Evolutionary conservation across 345 rosid species (phyloP), one percentile per base, ranked within the genome.

Genomic region (Crucihimalaya himalaica): DNA sequence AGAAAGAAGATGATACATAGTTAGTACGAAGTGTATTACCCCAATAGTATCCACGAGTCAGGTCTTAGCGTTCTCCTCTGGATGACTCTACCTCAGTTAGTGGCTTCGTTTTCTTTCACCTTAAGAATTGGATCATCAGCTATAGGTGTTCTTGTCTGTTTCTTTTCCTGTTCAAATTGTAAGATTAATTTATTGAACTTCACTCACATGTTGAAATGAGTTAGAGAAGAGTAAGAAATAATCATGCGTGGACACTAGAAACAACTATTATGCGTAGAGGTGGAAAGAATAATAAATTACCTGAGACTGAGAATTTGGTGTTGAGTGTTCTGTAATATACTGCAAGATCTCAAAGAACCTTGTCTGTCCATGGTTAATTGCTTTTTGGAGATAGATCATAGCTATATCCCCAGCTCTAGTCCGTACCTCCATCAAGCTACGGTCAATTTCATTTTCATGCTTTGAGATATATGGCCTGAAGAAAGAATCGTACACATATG

Each of bases 371-470:
- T 84, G 82, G 64, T 68, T 71, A 13, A 81, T 72, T 39, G 84
- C 92, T 58, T 74, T 84, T 63, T 85, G 81, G 78, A 89, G 77
- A 64, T 76, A 59, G 7, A 76, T 21, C 67, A 78, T 63, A 29
- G 78, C 81, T 32, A 83, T 76, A 37, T 83, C 83, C 34, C 81
- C 82, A 14, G 83, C 89, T 76, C 71, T 83, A 2, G 63, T 71
- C 75, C 66, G 86, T 66, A 84, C 52, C 66, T 87, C 89, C 40
- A 83, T 25, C 75, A 91, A 72, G 73, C 63, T 82, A 11, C 76
- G 79, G 66, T 88, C 92, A 14, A 91, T 87, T 23, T 81, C 86
- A 23, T 64, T 77, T 81, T 87, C 95, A 62, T 91, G 90, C 47
- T 78, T 87, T 39, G 79, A 73, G 29, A 84, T 46, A 31, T 74